These are phyloP conservation scores for Candida anglica DNA, from an alignment of 805 yeast genomes.

Conservation along the genomic window DNA sequence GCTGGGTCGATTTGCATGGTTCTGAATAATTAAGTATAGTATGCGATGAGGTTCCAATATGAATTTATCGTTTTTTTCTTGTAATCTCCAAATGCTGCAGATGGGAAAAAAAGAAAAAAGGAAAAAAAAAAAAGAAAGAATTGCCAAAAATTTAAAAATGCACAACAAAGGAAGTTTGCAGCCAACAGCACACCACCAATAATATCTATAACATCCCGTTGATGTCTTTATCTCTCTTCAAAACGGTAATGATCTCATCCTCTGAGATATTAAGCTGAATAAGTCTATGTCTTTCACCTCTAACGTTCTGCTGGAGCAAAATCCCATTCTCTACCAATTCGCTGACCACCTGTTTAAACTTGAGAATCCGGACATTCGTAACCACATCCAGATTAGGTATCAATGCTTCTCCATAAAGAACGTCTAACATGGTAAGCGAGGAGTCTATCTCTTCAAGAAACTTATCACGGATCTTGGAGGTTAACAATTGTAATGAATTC, in stretches of 20 bases:
- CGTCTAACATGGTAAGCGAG: constrained; percentile 10
- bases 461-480: constrained; percentile 14
- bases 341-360: constrained; percentile 55
- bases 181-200: too few relatives aligned
- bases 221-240: constrained; percentile 48
- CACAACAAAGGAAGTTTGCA: too few relatives aligned
- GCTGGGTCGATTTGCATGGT: constrained; percentile 41
- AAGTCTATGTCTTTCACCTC: constrained; percentile 63
- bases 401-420: constrained; percentile 23
- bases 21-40: too few relatives aligned
- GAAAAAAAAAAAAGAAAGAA: background rate
- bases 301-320: constrained; percentile 59
- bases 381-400: constrained; percentile 10
- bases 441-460: constrained; percentile 14
- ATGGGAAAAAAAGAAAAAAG: background rate
- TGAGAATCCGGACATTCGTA: constrained; percentile 47
- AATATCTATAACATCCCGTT: constrained; percentile 5
- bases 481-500: constrained; percentile 43
- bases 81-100: too few relatives aligned
- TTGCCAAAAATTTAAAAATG: too few relatives aligned
- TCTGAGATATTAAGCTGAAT: constrained; percentile 66
- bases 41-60: too few relatives aligned
- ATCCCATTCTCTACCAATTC: constrained; percentile 81
- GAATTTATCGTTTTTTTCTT: too few relatives aligned
- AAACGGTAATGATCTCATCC: constrained; percentile 60